Evolutionary conservation across 2,329 filamentous ascomycete genomes (phyloP), one percentile per base, ranked within the genome.

Genomic region (Sarocladium kiliense): DNA sequence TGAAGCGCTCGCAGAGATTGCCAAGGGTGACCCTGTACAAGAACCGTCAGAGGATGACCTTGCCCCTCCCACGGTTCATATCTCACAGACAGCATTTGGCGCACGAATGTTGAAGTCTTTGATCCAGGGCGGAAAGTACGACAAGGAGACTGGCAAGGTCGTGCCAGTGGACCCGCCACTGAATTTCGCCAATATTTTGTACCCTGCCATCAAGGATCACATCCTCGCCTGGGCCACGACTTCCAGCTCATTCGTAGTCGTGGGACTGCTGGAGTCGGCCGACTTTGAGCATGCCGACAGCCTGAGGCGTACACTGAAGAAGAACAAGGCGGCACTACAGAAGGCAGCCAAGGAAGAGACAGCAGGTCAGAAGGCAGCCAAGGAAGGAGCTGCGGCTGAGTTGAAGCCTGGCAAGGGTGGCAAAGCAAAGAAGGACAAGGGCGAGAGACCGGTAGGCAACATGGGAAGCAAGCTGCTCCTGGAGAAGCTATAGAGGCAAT

Each of bases 31-130:
- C 59, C 80, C 82, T 4, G 75, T 65, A 39, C 68, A 70, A 23
- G 65, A 66, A 36, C 64, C 65, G n/a, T 64, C 66, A 2, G 74
- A 75, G 45, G 74, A 76, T 9, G 57, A 57, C 11, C 39, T 39
- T 30, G 34, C 19, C 3, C 32, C 32, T 3, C 27, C 47, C 14
- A 21, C n/a, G 7, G 34, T 49, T 30, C 87, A 91, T 66, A 77
- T 88, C 55, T 81, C 84, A 25, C 76, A 81, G 63, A 79, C 81
- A 36, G 67, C 84, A 0, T 79, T 78, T 62, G 88, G 85, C 39
- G 91, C 89, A 16, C 87, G 91, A 57, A 88, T 97, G 86, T 80
- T 97, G 64, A 97, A 96, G 75, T 88, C 88, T 0, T 81, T 99
- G 7, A 91, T 97, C 23, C 87, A 91, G 55, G 94, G 94, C 41